phyloP scores from a whole-genome alignment of 805 yeast genomes.

The Naumovozyma baii region DNA sequence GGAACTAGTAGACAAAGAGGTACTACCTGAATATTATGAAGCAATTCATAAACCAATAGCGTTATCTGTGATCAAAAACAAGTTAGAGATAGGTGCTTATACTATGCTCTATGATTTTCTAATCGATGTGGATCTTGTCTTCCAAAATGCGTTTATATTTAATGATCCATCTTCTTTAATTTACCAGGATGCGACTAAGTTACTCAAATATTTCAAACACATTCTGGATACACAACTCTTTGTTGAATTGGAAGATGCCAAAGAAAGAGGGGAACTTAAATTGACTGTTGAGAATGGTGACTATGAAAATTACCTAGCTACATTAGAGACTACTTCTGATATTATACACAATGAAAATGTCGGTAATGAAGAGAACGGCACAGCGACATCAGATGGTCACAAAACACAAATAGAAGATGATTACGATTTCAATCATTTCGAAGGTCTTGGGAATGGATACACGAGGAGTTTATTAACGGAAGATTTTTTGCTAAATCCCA shows the following conservation, averaged over 20 bases:
- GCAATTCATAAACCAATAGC: slow-evolving; percentile 68
- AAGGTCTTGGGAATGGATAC: slow-evolving; percentile 29
- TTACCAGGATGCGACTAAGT: slow-evolving; percentile 56
- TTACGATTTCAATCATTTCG: slow-evolving; percentile 24
- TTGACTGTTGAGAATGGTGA: slow-evolving; percentile 26
- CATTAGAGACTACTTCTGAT: neutral
- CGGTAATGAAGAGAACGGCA: slow-evolving; percentile 9
- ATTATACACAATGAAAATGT: neutral
- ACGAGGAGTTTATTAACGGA: slow-evolving; percentile 22
- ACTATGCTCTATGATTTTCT: slow-evolving; percentile 49
- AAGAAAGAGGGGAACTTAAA: slow-evolving; percentile 26
- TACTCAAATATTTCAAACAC: slow-evolving; percentile 43
- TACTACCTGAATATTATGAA: slow-evolving; percentile 73
- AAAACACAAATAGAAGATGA: slow-evolving; percentile 12
- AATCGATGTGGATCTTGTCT: slow-evolving; percentile 51
- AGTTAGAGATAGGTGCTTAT: slow-evolving; percentile 44
- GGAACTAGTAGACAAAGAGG: slow-evolving; percentile 59
- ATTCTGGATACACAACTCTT: slow-evolving; percentile 20
- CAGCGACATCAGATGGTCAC: slow-evolving; percentile 10
- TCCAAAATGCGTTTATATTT: slow-evolving; percentile 68
- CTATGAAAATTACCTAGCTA: slow-evolving; percentile 19
- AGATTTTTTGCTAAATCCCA: slow-evolving; percentile 24
- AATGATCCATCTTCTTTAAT: slow-evolving; percentile 68
- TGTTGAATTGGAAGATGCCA: slow-evolving; percentile 22
- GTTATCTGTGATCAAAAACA: slow-evolving; percentile 46